A percentile compares a stretch with the other conserved stretches of the same genome.
Evolutionary conservation across 352 stramenopile genomes (phyloP).

Genomic region (Sclerospora graminicola): DNA sequence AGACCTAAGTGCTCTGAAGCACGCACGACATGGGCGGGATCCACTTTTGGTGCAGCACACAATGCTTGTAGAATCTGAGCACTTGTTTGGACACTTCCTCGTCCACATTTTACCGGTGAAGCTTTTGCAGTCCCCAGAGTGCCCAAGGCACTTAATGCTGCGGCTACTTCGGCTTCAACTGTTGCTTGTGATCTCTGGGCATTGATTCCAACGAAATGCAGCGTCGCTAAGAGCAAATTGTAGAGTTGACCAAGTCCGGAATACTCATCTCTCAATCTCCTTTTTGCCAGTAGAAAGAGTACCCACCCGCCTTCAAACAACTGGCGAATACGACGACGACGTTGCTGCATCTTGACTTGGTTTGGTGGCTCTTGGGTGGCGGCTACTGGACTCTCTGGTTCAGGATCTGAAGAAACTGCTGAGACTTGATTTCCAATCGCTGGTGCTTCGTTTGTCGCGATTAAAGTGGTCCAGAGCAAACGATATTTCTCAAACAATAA

Average conservation of each 20-base stretch:
- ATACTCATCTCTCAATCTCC: constrained; percentile 31
- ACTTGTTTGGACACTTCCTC: constrained; percentile 8
- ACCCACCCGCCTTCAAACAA: constrained; percentile 68
- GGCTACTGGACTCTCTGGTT: constrained; percentile 13
- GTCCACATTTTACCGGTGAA: constrained; percentile 6
- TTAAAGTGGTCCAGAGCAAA: constrained; percentile 41
- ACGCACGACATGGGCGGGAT: constrained; percentile 29
- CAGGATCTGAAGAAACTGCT: constrained; percentile 2
- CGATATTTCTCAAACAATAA: constrained; percentile 76
- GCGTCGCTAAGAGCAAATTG: constrained; percentile 58
- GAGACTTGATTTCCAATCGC: neutral
- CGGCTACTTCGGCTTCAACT: constrained; percentile 70
- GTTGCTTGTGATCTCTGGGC: constrained; percentile 24
- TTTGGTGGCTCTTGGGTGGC: constrained; percentile 8
- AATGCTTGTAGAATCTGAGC: constrained; percentile 33
- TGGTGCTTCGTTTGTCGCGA: constrained; percentile 6
- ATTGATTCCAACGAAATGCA: constrained; percentile 52
- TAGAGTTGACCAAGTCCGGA: constrained; percentile 63
- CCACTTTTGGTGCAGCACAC: constrained; percentile 38
- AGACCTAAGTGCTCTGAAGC: constrained; percentile 29
- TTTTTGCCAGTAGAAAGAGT: constrained; percentile 55
- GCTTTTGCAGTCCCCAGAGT: constrained; percentile 12
- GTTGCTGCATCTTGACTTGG: constrained; percentile 1
- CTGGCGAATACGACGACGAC: constrained; percentile 22
- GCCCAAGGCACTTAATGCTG: constrained; percentile 64